Percentiles rank a stretch among this genome's conserved stretches.
These are phyloP conservation scores for Scortechinia acanthostroma DNA, from an alignment of 2,329 filamentous ascomycete genomes.

Conservation along the genomic window DNA sequence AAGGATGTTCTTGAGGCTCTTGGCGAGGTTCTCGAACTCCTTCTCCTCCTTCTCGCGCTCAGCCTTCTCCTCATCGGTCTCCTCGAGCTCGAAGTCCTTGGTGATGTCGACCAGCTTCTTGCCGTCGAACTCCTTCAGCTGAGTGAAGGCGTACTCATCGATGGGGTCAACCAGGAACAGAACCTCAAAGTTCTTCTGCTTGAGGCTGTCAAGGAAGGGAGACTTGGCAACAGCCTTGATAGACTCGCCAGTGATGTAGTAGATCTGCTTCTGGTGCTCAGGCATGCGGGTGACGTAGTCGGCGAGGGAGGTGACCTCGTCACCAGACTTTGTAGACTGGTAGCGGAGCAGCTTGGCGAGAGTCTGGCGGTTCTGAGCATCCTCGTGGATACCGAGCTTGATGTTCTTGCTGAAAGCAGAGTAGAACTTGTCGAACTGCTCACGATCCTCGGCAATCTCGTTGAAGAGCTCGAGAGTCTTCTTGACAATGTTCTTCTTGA, in stretches of 20 bases:
- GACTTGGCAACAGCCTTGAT: slow-evolving; percentile 97
- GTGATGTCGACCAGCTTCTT: slow-evolving; percentile 99
- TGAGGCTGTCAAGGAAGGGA: slow-evolving; percentile 96
- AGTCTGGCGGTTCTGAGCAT: slow-evolving; percentile 85
- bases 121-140: slow-evolving; percentile 99
- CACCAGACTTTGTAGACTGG: slow-evolving; percentile 97
- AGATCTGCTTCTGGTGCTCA: slow-evolving; percentile 99
- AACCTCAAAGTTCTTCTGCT: slow-evolving; percentile 98
- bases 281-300: slow-evolving; percentile 99
- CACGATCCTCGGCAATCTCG: slow-evolving; percentile 98
- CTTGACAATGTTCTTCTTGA: slow-evolving; percentile 99
- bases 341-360: slow-evolving; percentile 98
- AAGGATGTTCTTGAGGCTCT: slow-evolving; percentile 97
- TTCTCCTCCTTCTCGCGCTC: slow-evolving; percentile 93
- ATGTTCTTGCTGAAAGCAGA: slow-evolving; percentile 99
- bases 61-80: slow-evolving; percentile 99
- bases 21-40: slow-evolving; percentile 89
- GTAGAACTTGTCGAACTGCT: slow-evolving; percentile 99
- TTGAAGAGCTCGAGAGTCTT: slow-evolving; percentile 99
- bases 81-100: slow-evolving; percentile 99
- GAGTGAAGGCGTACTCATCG: slow-evolving; percentile 98
- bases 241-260: slow-evolving; percentile 99
- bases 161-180: slow-evolving; percentile 99
- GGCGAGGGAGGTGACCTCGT: slow-evolving; percentile 85
- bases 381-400: slow-evolving; percentile 99